Evolutionary conservation across 2,329 filamentous ascomycete genomes (phyloP), one percentile per base, ranked within the genome.

Genomic region (Aspergillus tamarii): DNA sequence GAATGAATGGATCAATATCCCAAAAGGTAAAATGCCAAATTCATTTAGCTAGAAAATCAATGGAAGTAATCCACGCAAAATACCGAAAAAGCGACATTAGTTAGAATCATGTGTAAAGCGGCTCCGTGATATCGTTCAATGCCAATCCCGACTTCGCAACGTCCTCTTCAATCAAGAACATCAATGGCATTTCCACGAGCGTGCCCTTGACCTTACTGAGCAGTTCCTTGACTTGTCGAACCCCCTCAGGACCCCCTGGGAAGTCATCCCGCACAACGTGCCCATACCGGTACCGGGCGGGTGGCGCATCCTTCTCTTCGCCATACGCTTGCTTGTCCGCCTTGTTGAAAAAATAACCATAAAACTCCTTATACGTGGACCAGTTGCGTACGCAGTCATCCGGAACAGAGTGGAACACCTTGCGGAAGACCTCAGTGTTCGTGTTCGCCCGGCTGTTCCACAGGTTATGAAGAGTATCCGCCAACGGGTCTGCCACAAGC

Each of bases 151-250:
- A 87, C 83, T 93, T 89, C 4, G 94, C 94, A 76, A 97, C 89
- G 76, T 97, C 93, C 72, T 92, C 87, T 39, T 93, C 91, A 71
- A 90, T 89, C 76, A 97, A 81, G 82, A 97, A 97, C 68, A 92
- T 83, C 70, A 97, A 82, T 32, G 93, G 93, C 94, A 97, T 97
- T 83, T 97, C 92, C 9, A 97, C 90, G 53, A 93, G 78, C 10
- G 85, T 91, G 2, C 91, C 91, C 64, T 88, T 85, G 45, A 94
- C 83, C 60, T 86, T 84, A 61, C 84, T 83, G 60, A 94, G 80
- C 79, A 88, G 85, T 57, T 89, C 87, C 80, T 92, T 93, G 64
- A 93, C 83, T 75, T 91, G 89, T n/a, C 81, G 81, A 52, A 89
- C 88, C 9, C 94, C 91, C 67, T 89, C 86, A 0, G 86, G 83